Base-by-base conservation (phyloP, 805 yeast genomes). In the Millerago galiae region DNA sequence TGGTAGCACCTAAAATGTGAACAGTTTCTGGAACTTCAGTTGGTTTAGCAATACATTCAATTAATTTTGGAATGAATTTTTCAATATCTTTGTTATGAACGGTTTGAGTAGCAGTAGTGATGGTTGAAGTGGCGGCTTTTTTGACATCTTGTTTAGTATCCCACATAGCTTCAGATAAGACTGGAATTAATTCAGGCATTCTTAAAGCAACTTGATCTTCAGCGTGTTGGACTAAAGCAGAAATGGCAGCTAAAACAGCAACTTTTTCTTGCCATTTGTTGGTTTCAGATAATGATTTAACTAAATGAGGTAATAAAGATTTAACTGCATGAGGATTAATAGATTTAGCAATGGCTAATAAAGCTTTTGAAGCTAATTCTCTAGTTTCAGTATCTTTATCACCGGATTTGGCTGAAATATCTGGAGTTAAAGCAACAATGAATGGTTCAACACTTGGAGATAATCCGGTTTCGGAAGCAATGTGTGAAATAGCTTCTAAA, bases 21-120 rank as follows among this genome's bases (percentile, higher is more conserved):
- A 93, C 98, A 61, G 98, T 93, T 79, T 93, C 98, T 68, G 99
- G 95, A 60, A 93, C 99, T 71, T 82, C 90, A 60, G 83, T 78
- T 73, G 99, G 99, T 72, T 85, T 79, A 63, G 96, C 95, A 61
- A 93, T 93, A 79, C 98, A 93, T 65, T 79, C 82, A 66, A 93
- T 90, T 75, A 93, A 83, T 69, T 89, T 86, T 66, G 99, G 99
- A 71, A 93, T 91, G 78, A 93, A 93, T 79, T 91, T 88, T 74
- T 88, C 96, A 67, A 93, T 95, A 90, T 93, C 99, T 83, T 91
- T 93, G 93, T 93, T 93, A 71, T 91, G 95, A 59, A 93, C 91
- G 64, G 98, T 89, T 71, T 90, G 93, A 61, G 99, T 93, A 58
- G 95, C 82, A 74, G 88, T 87, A 71, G 90, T 78, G 80, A 93